Percentiles rank a stretch among this genome's conserved stretches.
phyloP scores from a whole-genome alignment of 1,284 basidiomycete species.

The Anthracocystis panici-leucophaei region DNA sequence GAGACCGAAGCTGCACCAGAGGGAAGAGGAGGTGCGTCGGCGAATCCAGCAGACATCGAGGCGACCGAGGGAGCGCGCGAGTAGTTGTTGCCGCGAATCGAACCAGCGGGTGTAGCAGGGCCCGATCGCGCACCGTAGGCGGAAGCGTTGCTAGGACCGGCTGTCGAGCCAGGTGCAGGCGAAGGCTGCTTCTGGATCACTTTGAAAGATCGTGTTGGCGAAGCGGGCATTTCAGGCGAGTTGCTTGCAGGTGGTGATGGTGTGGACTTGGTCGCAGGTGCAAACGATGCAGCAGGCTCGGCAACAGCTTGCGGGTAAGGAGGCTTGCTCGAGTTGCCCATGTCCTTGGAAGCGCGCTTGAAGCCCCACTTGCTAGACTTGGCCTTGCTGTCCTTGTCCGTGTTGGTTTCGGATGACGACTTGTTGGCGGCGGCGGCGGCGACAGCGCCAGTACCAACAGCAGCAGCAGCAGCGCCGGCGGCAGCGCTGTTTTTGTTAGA shows the following conservation, averaged over 20 bases:
- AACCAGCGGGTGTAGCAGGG: constrained; percentile 45
- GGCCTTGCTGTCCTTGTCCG: constrained; percentile 26
- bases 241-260: constrained; percentile 24
- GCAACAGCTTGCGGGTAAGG: constrained; percentile 41
- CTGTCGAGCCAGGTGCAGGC: constrained; percentile 13
- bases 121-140: constrained; percentile 18
- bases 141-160: constrained; percentile 32
- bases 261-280: constrained; percentile 10
- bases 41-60: constrained; percentile 46
- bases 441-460: constrained; percentile 8
- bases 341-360: constrained; percentile 46
- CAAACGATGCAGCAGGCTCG: constrained; percentile 14
- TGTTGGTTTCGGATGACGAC: constrained; percentile 14
- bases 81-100: constrained; percentile 44
- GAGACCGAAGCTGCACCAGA: constrained; percentile 38
- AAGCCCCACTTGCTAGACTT: constrained; percentile 50
- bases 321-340: constrained; percentile 22
- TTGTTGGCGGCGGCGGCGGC: constrained; percentile 10
- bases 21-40: constrained; percentile 41
- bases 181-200: constrained; percentile 45
- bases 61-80: constrained; percentile 48
- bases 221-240: constrained; percentile 21
- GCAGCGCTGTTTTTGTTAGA: not conserved
- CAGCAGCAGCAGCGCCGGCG: constrained; percentile 9
- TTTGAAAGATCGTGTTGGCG: constrained; percentile 47